Conservation (phyloP, 2,329 filamentous ascomycete genomes). For the Venturia nashicola region DNA sequence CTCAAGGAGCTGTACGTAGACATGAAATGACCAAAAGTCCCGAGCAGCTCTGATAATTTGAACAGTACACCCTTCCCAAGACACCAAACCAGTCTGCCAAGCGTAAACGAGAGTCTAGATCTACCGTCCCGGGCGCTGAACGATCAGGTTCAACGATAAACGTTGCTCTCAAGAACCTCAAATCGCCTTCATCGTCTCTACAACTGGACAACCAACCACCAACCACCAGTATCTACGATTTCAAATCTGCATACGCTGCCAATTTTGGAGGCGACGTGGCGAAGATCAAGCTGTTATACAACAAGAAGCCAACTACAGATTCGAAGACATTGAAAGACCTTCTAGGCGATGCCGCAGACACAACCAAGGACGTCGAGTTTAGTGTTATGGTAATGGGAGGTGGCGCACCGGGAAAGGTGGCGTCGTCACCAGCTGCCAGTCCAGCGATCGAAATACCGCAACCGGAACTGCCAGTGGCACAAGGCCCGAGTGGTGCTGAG, state of each 20-base stretch:
- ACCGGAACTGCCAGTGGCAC: slow-evolving; percentile 27
- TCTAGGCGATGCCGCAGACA: slow-evolving; percentile 29
- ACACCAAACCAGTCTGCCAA: slow-evolving; percentile 40
- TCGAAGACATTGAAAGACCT: slow-evolving; percentile 67
- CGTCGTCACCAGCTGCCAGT: slow-evolving; percentile 21
- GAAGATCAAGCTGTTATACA: slow-evolving; percentile 76
- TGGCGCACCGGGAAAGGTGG: slow-evolving; percentile 30
- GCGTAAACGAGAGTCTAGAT: slow-evolving; percentile 26
- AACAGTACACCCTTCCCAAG: slow-evolving; percentile 59
- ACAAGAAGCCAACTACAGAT: slow-evolving; percentile 75
- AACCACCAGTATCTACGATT: slow-evolving; percentile 63
- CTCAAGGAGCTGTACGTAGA: slow-evolving; percentile 58
- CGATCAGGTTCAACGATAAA: slow-evolving; percentile 28
- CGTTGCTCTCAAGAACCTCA: slow-evolving; percentile 61
- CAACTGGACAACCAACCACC: slow-evolving; percentile 47
- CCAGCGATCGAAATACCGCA: slow-evolving; percentile 11
- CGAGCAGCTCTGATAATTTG: background rate
- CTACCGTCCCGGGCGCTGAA: slow-evolving; percentile 32
- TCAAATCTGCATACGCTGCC: slow-evolving; percentile 58
- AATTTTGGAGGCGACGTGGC: slow-evolving; percentile 53
- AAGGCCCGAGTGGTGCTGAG: slow-evolving; percentile 44
- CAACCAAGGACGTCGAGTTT: slow-evolving; percentile 52
- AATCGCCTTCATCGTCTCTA: slow-evolving; percentile 60
- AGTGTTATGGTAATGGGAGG: slow-evolving; percentile 80
- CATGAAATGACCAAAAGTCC: slow-evolving; percentile 21